Base-by-base conservation (phyloP, 2,329 filamentous ascomycete genomes). In the Pseudogymnoascus sp. region DNA sequence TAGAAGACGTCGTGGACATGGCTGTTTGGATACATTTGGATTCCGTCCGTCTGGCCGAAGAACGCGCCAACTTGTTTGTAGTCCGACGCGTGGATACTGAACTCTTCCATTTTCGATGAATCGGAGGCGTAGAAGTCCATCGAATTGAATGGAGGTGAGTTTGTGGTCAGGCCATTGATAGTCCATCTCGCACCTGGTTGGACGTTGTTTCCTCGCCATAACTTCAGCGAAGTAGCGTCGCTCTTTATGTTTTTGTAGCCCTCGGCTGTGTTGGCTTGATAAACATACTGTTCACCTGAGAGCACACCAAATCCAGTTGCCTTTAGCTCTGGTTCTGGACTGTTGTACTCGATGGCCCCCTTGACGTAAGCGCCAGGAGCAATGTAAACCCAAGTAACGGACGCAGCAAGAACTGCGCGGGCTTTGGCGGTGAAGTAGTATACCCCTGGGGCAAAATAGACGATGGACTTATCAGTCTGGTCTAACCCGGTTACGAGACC, bases 11-110 rank as follows among this genome's bases (percentile, higher is more conserved):
- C 71, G 12, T 64, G 66, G 18, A 75, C 68, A 16, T 60, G n/a
- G 11, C 70, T 68, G 40, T 71, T 70, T 0, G 73, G 63, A 62
- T 77, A 76, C 59, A 75, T 70, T 42, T 75, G 69, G 38, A 70
- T 72, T 18, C 75, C 75, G 64, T 77, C 75, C 0, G 75, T 76
- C 65, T 76, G 75, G 21, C 66, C 67, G 62, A 72, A 77, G 64
- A 72, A 77, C 10, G 74, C 72, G 8, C 75, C 75, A 34, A 76
- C 75, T 64, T 76, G 75, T 67, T 76, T 76, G 65, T 75, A 76
- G 62, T 77, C 75, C 1, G 63, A 70, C 8, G 68, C 67, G 16
- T 70, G 62, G 37, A 71, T 69, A n/a, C 66, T 64, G 28, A 71
- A 65, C 3, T 62, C 64, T 60, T 70, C 67, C 23, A 72, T 67